Base-by-base conservation (phyloP, 306 rosid genomes). In the Cucurbita pepo region DNA sequence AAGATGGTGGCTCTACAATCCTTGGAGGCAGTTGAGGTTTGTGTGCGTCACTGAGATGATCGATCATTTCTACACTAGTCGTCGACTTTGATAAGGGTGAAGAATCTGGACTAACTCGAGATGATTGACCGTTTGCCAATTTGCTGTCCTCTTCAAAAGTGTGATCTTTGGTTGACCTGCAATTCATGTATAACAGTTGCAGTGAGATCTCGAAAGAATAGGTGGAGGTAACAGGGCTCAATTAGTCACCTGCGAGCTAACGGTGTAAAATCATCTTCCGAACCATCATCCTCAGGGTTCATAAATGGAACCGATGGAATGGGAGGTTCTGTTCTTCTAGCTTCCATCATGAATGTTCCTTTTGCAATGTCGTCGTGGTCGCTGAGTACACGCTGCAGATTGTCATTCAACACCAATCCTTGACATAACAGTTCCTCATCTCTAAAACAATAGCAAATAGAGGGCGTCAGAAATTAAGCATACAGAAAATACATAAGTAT, bases 251-350 rank as follows among this genome's bases (percentile, higher is more conserved):
- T 86, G 73, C 76, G 97, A 77, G 99, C 88, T 56, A 95, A 84
- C 48, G 86, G 97, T 72, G 85, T 62, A 76, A 88, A 86, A 71
- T 95, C 95, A 66, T 91, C 99, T 69, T 91, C 99, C 2, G 90
- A 78, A 55, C 85, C 96, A 65, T 91, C 97, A 47, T 95, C 97
- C 79, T 95, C 99, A 13, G 86, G 97, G 84, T 72, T 83, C 79
- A 91, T 91, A 81, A 83, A 85, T 76, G 83, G 85, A 78, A 86
- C 86, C 21, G 95, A 89, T 71, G 85, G 83, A 56, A 71, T 87
- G 0, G 90, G 61, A 78, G 92, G 77, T 56, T 81, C 95, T 37
- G 84, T 75, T 79, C 69, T 92, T 80, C 84, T 82, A 30, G 77
- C 81, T 69, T 55, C 89, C 47, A 67, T 38, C 41, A 50, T 44